phyloP scores from a whole-genome alignment of 139 green algal genomes.

The Volvox reticuliferus region DNA sequence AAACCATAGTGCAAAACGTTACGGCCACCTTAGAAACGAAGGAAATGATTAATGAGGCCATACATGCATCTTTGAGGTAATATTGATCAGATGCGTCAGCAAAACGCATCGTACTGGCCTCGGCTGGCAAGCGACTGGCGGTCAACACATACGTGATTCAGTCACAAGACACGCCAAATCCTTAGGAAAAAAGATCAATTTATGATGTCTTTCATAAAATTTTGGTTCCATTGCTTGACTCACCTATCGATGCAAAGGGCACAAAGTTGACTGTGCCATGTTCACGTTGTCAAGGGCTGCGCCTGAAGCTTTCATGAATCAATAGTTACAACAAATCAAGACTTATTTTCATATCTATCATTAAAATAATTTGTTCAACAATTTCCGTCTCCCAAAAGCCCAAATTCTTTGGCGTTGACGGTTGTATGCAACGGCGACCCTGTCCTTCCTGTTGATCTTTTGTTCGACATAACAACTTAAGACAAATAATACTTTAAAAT shows the following conservation, averaged over 20 bases:
- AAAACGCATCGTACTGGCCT: too few species aligned
- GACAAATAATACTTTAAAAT: background rate
- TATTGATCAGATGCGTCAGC: too few species aligned
- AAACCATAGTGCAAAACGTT: too few species aligned
- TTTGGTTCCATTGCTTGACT: too few species aligned
- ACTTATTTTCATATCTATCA: background rate
- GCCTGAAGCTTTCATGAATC: too few species aligned
- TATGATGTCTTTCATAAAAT: background rate
- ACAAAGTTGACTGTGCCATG: too few species aligned
- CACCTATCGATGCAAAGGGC: too few species aligned
- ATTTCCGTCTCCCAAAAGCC: background rate
- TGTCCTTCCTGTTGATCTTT: background rate
- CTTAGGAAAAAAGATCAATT: background rate
- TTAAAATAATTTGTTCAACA: background rate
- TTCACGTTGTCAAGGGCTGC: too few species aligned
- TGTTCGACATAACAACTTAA: background rate
- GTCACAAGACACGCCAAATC: background rate
- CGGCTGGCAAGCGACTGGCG: background rate
- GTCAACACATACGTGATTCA: background rate
- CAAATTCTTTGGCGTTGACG: background rate
- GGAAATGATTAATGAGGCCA: too few species aligned
- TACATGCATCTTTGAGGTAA: too few species aligned
- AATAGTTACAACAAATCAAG: too few species aligned
- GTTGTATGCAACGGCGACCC: background rate
- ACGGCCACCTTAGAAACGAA: too few species aligned